Conservation (phyloP, 179 eudicot species). For the Spinacia oleracea region DNA sequence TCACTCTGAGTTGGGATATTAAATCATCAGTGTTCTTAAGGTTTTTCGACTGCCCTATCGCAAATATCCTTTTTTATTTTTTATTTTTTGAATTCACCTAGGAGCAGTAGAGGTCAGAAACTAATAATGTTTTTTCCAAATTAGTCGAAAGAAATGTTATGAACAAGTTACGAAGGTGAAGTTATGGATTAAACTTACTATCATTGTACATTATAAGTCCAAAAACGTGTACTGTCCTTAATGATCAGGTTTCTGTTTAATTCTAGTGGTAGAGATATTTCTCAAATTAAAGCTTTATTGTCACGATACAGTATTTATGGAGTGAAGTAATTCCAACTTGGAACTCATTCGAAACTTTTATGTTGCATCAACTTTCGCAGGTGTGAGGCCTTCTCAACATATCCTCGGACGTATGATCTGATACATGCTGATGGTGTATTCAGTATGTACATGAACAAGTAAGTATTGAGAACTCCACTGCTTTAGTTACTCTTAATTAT, state of each 20-base stretch:
- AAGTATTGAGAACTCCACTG: conserved; percentile 10
- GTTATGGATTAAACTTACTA: too few relatives aligned
- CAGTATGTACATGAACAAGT: conserved; percentile 40
- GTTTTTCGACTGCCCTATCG: neutral
- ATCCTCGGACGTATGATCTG: conserved; percentile 72
- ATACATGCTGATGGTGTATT: conserved; percentile 62
- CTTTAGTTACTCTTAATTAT: neutral
- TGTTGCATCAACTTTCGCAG: conserved; percentile 29
- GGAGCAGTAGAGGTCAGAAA: neutral
- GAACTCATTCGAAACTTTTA: neutral
- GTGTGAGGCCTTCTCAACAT: conserved; percentile 80
- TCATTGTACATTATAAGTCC: too few relatives aligned
- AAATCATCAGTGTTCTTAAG: neutral
- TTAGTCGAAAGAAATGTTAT: too few relatives aligned
- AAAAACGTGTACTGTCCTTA: too few relatives aligned
- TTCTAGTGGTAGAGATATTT: neutral
- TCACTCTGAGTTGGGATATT: neutral
- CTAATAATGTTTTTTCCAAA: neutral
- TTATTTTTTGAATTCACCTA: too few relatives aligned
- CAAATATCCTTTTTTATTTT: neutral
- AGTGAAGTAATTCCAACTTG: neutral
- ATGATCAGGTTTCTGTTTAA: too few relatives aligned
- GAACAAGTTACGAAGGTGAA: too few relatives aligned
- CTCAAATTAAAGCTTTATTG: neutral
- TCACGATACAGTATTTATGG: neutral